Conservation (phyloP, 768 basidiomycete genomes). For the Amanita brunnescens region DNA sequence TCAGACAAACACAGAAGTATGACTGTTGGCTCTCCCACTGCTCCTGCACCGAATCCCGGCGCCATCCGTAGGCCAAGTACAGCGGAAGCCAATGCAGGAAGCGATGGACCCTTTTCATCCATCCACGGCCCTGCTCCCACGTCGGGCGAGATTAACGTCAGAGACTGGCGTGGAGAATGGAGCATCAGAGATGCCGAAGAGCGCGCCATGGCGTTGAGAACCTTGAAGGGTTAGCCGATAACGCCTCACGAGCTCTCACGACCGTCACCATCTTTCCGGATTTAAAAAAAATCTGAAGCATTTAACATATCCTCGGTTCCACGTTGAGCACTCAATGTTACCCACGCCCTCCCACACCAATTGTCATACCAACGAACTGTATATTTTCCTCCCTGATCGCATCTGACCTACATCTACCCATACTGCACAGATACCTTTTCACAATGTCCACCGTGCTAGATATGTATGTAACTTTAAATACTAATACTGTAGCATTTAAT, state of each 20-base stretch:
- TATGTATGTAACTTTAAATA: too few species aligned
- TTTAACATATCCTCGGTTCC: background rate
- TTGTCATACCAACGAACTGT: too few species aligned
- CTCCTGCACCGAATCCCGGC: background rate
- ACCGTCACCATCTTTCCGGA: background rate
- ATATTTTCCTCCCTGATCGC: too few species aligned
- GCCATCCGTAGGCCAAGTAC: background rate
- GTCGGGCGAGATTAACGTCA: constrained; percentile 12
- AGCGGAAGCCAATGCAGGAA: background rate
- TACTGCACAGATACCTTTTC: too few species aligned
- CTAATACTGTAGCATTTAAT: too few species aligned
- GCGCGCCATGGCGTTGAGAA: constrained; percentile 14
- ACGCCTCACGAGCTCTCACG: too few species aligned
- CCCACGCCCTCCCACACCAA: too few species aligned
- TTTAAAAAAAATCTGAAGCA: background rate
- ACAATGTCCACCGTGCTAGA: too few species aligned
- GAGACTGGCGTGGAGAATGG: constrained; percentile 27
- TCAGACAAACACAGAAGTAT: background rate
- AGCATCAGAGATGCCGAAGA: constrained; percentile 21
- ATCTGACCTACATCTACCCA: too few species aligned
- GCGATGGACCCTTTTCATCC: background rate
- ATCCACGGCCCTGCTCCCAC: background rate
- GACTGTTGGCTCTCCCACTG: background rate
- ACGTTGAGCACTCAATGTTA: too few species aligned
- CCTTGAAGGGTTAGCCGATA: constrained; percentile 10